Conservation (phyloP, 352 stramenopile species). For the Phytopythium litorale region DNA sequence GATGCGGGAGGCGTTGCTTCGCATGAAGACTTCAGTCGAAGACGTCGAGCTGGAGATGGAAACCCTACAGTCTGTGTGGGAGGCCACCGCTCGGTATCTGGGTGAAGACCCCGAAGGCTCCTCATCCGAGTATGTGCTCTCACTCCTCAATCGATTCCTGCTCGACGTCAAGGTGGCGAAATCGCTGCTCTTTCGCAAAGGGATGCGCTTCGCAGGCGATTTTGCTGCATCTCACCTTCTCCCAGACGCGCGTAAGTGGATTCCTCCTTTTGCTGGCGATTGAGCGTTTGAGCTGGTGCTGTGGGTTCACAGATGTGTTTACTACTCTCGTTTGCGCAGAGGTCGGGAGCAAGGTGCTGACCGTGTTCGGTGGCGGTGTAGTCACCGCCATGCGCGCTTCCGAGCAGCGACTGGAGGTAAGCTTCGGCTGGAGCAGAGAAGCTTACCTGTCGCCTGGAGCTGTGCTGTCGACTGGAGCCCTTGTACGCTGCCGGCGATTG, state of each 20-base stretch:
- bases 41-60: conserved; percentile 65
- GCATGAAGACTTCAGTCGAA: conserved; percentile 51
- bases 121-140: conserved; percentile 70
- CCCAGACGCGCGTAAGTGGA: conserved; percentile 40
- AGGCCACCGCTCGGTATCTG: conserved; percentile 60
- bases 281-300: neutral
- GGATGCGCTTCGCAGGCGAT: conserved; percentile 41
- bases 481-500: conserved; percentile 47
- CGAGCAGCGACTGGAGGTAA: conserved; percentile 59
- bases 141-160: conserved; percentile 65
- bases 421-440: conserved; percentile 65
- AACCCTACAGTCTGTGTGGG: conserved; percentile 54
- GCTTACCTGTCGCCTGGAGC: conserved; percentile 45
- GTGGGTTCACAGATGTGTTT: neutral
- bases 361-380: conserved; percentile 51
- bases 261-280: neutral
- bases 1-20: conserved; percentile 44
- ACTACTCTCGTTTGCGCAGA: conserved; percentile 18
- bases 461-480: conserved; percentile 39
- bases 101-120: conserved; percentile 51
- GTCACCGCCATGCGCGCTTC: conserved; percentile 54
- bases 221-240: conserved; percentile 16
- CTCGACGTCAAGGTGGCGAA: conserved; percentile 77
- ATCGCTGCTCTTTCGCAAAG: conserved; percentile 51
- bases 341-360: conserved; percentile 65